Evolutionary conservation across 139 green algal genomes (phyloP).

Genomic region (Chlamydomonas sp.): DNA sequence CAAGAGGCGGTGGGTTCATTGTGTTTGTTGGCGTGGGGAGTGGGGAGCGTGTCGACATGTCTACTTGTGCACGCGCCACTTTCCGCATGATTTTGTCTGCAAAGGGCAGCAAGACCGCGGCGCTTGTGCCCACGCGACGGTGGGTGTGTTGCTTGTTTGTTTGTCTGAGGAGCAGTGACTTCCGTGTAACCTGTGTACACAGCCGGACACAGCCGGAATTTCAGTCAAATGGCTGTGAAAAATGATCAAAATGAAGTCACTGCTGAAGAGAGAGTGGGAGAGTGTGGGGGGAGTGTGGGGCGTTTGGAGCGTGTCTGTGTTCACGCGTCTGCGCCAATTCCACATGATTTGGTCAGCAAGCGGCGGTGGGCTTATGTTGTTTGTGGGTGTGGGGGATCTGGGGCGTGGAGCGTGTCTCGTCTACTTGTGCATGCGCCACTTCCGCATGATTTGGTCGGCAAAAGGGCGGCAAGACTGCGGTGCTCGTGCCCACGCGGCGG

Average conservation of each 20-base stretch:
- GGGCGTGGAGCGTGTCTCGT: too few species aligned
- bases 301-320: neutral
- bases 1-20: too few species aligned
- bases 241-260: too few species aligned
- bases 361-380: neutral
- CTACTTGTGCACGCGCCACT: conserved; percentile 37
- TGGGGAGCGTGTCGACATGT: too few species aligned
- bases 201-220: too few species aligned
- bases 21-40: too few species aligned
- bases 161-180: neutral
- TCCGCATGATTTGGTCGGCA: too few species aligned
- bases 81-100: conserved; percentile 54
- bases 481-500: conserved; percentile 15
- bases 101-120: conserved; percentile 63
- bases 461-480: conserved; percentile 15
- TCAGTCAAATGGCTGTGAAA: too few species aligned
- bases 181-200: neutral
- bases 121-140: conserved; percentile 23
- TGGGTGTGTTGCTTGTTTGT: neutral
- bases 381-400: neutral
- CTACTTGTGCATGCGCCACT: too few species aligned
- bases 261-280: too few species aligned
- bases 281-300: too few species aligned
- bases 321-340: conserved; percentile 44
- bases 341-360: conserved; percentile 33